Percentiles rank a stretch among this genome's conserved stretches.
Conservation (phyloP, 2,329 filamentous ascomycete genomes). For the Hortaea werneckii region DNA sequence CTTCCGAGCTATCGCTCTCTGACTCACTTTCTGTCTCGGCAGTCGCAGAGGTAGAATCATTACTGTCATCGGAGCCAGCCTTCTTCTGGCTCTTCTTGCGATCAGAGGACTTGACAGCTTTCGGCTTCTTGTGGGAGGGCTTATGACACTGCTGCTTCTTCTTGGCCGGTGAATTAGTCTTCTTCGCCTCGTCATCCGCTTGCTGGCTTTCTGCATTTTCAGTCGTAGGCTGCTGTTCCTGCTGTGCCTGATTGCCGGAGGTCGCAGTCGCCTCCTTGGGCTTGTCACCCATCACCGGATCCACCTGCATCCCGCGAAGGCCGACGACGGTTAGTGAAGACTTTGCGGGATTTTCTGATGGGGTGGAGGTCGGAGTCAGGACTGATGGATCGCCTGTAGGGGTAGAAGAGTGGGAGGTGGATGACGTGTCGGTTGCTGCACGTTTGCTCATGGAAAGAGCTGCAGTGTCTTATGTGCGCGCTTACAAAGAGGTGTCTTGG, state of each 20-base stretch:
- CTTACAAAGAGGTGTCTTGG: background rate
- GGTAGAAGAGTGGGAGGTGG: slow-evolving; percentile 4
- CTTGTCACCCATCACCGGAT: slow-evolving; percentile 19
- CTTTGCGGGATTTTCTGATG: slow-evolving; percentile 14
- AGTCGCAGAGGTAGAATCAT: slow-evolving; percentile 2
- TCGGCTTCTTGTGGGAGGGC: slow-evolving; percentile 3
- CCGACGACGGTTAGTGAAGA: slow-evolving; percentile 7
- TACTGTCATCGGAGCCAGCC: slow-evolving; percentile 1
- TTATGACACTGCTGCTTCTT: slow-evolving; percentile 10
- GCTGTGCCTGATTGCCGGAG: background rate
- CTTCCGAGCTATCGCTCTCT: slow-evolving; percentile 1
- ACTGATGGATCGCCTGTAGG: slow-evolving; percentile 10
- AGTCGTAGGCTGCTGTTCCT: slow-evolving; percentile 1
- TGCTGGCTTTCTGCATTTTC: slow-evolving; percentile 4
- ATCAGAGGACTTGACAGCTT: slow-evolving; percentile 3
- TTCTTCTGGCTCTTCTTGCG: slow-evolving; percentile 6
- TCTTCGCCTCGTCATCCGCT: slow-evolving; percentile 7
- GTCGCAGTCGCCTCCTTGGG: background rate
- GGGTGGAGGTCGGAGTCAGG: slow-evolving; percentile 17
- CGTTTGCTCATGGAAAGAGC: slow-evolving; percentile 15
- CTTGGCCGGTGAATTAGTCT: slow-evolving; percentile 5
- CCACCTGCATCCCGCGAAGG: slow-evolving; percentile 9
- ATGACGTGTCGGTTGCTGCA: slow-evolving; percentile 13
- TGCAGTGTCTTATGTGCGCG: background rate
- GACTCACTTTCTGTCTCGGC: background rate